Conservation (phyloP, 2,329 filamentous ascomycete genomes). For the Ramularia collo-cygni region DNA sequence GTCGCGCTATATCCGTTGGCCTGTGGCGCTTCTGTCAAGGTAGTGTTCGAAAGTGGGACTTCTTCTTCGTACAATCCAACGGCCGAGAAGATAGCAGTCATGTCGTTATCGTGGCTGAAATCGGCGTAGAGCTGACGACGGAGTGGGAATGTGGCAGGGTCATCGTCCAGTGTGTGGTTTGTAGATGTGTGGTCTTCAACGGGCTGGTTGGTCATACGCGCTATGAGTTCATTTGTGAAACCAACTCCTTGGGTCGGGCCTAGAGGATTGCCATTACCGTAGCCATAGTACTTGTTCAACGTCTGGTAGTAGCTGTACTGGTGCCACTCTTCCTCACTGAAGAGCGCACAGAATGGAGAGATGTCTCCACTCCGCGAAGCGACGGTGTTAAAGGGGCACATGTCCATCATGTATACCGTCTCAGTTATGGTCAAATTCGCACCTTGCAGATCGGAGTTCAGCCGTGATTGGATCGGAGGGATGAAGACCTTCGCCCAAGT, state of each 20-base stretch:
- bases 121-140: slow-evolving; percentile 67
- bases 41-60: slow-evolving; percentile 38
- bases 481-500: slow-evolving; percentile 59
- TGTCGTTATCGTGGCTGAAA: slow-evolving; percentile 87
- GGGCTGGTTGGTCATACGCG: slow-evolving; percentile 62
- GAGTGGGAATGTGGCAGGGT: slow-evolving; percentile 66
- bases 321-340: slow-evolving; percentile 70
- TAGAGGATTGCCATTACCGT: slow-evolving; percentile 66
- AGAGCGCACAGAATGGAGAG: slow-evolving; percentile 70
- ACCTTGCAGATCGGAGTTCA: slow-evolving; percentile 63
- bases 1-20: slow-evolving; percentile 65
- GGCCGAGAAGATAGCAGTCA: slow-evolving; percentile 68
- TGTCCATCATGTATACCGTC: slow-evolving; percentile 71
- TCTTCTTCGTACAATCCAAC: slow-evolving; percentile 71
- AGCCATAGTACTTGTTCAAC: slow-evolving; percentile 79
- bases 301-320: slow-evolving; percentile 75
- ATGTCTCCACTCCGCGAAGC: slow-evolving; percentile 49
- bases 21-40: slow-evolving; percentile 44
- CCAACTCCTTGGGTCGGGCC: slow-evolving; percentile 82
- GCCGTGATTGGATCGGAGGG: slow-evolving; percentile 57
- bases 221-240: slow-evolving; percentile 80
- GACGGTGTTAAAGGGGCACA: slow-evolving; percentile 82
- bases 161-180: slow-evolving; percentile 68
- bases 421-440: slow-evolving; percentile 58
- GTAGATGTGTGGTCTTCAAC: slow-evolving; percentile 68